Base-by-base conservation (phyloP, 2,329 filamentous ascomycete genomes). In the Colletotrichum noveboracense region DNA sequence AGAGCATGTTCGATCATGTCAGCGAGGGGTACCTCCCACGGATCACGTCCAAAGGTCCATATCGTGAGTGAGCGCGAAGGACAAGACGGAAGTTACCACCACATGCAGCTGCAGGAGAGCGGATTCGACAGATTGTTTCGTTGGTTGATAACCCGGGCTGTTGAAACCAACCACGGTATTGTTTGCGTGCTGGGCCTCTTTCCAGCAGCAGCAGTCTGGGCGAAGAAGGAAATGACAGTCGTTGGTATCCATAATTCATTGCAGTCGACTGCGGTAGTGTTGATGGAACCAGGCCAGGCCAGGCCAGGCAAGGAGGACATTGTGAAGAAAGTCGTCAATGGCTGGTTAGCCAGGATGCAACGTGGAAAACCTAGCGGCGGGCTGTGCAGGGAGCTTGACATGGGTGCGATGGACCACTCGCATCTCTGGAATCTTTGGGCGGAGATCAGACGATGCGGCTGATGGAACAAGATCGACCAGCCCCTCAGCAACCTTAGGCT, bases 381-480 rank as follows among this genome's bases (percentile, higher is more conserved):
- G 70, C 64, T 64, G 56, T 75, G 70, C 73, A 75, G 64, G 73
- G 70, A 68, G 52, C 36, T 13, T 58, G 16, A 64, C 73, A 66
- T 18, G 70, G 70, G 38, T 73, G 21, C 60, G 56, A 72, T 36
- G 75, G 69, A 73, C 75, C 75, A 77, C 75, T 77, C 75, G 75
- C 75, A 77, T 77, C 73, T 73, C 21, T 76, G 75, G 69, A 66
- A 62, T 68, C n/a, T 60, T 52, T 66, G 73, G 60, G 73, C 38
- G 69, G 69, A 76, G 58, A 77, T 77, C 69, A 76, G 75, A 73
- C 66, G 73, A 76, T 72, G 75, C 68, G 74, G 74, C 74, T 76
- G 73, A 76, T 74, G 75, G 75, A 76, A 76, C 65, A 67, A 77
- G 64, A 76, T 77, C 75, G 74, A 62, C 75, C 52, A 65, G 58